Base-by-base conservation (phyloP, 306 rosid genomes). In the Benincasa hispida region DNA sequence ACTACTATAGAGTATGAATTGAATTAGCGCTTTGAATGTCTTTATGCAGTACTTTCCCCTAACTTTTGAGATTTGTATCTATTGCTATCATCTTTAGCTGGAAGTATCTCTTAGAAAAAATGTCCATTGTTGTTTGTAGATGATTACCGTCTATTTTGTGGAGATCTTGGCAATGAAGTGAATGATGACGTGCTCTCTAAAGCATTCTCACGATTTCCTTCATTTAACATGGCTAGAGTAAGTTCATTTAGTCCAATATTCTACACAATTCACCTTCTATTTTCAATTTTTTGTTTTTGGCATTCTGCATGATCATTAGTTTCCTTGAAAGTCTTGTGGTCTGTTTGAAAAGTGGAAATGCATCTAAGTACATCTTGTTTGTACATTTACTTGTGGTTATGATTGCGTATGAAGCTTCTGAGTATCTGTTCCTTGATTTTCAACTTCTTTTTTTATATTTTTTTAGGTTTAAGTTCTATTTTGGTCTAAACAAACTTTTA, bases 141-240 rank as follows among this genome's bases (percentile, higher is more conserved):
- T 92, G 96, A 94, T 70, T 92, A 89, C 81, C 90, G 93, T 57
- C 87, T 92, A 72, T 94, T 94, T 79, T 94, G 96, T 76, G 98
- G 99, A 35, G 98, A 92, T 85, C 95, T 94, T 63, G 99, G 99
- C 70, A 94, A 94, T 74, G 99, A 94, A 89, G 99, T 92, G 87
- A 94, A 92, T 50, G 99, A 94, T 79, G 98, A 94, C 76, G 97
- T 92, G 79, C 97, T 94, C 81, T 82, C 99, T 3, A 94, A 94
- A 85, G 89, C 99, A 70, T 94, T 94, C 86, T 82, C 99, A 8
- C 89, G 96, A 45, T 94, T 94, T 77, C 96, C 98, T 85, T 85
- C 93, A 81, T 92, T 94, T 85, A 94, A 90, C 78, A 88, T 90
- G 92, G 98, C 98, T 41, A 87, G 89, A 28, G 99, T 94, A 86